These are phyloP conservation scores for Balansia obtecta DNA, from an alignment of 2,329 filamentous ascomycete species.

Conservation along the genomic window DNA sequence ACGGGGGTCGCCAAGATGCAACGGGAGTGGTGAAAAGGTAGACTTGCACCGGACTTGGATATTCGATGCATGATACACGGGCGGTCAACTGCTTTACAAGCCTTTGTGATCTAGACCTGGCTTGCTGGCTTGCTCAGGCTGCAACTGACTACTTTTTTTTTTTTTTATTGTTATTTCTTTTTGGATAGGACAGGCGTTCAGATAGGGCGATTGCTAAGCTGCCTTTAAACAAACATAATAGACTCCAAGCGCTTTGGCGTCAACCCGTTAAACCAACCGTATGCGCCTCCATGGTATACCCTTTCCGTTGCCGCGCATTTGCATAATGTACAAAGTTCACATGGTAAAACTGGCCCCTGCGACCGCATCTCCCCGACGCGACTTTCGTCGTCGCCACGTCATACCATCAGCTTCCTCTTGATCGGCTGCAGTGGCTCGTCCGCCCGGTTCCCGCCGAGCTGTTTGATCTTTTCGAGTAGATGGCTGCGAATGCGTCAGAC, in stretches of 20 bases:
- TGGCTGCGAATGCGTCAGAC: slow-evolving; percentile 30
- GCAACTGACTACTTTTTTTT: no score
- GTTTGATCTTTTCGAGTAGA: slow-evolving; percentile 42
- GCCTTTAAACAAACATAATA: not conserved
- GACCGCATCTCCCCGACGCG: not conserved
- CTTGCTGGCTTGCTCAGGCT: no score
- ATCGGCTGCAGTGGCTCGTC: slow-evolving; percentile 25
- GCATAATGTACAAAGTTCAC: not conserved
- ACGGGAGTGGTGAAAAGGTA: no score
- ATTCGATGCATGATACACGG: no score
- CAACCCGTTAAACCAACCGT: not conserved
- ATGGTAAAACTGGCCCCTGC: not conserved
- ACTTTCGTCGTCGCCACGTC: slow-evolving; percentile 4
- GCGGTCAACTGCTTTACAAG: no score
- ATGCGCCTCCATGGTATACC: not conserved
- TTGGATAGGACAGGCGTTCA: no score
- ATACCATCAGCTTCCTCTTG: slow-evolving; percentile 32
- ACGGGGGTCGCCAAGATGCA: no score
- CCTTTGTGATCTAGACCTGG: no score
- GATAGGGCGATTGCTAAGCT: no score
- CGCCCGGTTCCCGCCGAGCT: slow-evolving; percentile 22
- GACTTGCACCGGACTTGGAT: no score
- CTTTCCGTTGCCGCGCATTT: not conserved
- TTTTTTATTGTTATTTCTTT: no score
- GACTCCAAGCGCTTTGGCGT: not conserved